Percentiles rank a stretch among this genome's conserved stretches.
These are phyloP conservation scores for Aspergillus sparsus DNA, from an alignment of 495 filamentous ascomycete genomes.

Conservation along the genomic window DNA sequence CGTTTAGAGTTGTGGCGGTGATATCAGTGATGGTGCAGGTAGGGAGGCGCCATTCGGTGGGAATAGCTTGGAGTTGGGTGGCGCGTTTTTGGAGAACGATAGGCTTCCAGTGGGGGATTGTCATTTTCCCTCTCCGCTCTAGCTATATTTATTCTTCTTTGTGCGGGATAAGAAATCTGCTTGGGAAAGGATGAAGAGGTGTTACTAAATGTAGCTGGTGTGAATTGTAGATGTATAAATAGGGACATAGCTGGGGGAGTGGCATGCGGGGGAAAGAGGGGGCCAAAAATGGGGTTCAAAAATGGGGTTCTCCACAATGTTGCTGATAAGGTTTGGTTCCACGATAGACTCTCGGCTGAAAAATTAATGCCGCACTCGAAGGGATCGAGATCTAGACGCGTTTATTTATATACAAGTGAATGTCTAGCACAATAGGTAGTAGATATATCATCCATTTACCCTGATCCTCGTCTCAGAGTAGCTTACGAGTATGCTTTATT, in stretches of 20 bases:
- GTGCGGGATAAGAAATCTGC: background rate
- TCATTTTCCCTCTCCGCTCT: constrained; percentile 16
- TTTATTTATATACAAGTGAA: too few species aligned
- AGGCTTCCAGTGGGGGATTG: constrained; percentile 21
- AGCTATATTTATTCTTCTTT: background rate
- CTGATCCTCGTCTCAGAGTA: too few species aligned
- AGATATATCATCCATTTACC: too few species aligned
- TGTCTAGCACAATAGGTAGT: too few species aligned
- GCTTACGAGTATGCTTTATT: too few species aligned
- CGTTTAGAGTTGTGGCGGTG: constrained; percentile 19
- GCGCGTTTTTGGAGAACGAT: constrained; percentile 18
- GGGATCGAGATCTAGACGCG: background rate
- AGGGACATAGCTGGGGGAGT: too few species aligned
- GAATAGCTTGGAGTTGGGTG: constrained; percentile 36
- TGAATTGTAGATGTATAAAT: background rate
- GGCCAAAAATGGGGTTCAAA: background rate
- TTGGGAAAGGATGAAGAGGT: background rate
- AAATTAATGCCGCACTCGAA: background rate
- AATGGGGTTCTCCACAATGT: background rate
- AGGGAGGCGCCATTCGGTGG: constrained; percentile 36
- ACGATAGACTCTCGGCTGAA: too few species aligned
- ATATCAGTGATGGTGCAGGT: constrained; percentile 5
- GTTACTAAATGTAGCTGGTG: background rate
- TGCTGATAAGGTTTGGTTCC: background rate
- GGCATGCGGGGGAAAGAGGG: constrained; percentile 6